phyloP scores from a whole-genome alignment of 2,329 filamentous ascomycete genomes.

The Aureobasidium uvarum region DNA sequence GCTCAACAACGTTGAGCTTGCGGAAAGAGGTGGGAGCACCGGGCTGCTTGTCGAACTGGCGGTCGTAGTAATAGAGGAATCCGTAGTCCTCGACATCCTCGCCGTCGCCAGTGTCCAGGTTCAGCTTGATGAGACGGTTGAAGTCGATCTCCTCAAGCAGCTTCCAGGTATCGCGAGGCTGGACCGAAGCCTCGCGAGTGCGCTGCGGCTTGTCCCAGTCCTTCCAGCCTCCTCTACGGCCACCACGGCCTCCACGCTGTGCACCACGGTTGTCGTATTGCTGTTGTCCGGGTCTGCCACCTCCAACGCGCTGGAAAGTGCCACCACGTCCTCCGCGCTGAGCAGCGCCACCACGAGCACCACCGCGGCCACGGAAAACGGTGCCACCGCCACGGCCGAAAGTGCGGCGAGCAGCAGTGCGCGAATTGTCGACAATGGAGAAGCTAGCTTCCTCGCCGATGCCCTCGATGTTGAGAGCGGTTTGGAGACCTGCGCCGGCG shows the following conservation, averaged over 20 bases:
- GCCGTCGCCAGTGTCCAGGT: conserved; percentile 89
- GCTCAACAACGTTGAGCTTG: conserved; percentile 84
- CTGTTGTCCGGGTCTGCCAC: conserved; percentile 64
- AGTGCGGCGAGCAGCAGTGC: conserved; percentile 77
- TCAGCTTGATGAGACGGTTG: conserved; percentile 90
- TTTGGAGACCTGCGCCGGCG: conserved; percentile 70
- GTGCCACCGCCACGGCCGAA: conserved; percentile 85
- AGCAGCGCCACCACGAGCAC: conserved; percentile 65
- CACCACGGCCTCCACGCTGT: conserved; percentile 67
- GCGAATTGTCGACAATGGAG: conserved; percentile 94
- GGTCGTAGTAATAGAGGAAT: conserved; percentile 98
- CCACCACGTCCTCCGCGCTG: conserved; percentile 67
- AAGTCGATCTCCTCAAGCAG: conserved; percentile 99
- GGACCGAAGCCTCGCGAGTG: conserved; percentile 93
- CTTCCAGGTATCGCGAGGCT: conserved; percentile 93
- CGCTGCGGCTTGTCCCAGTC: conserved; percentile 98
- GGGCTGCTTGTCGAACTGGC: conserved; percentile 87
- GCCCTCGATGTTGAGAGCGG: conserved; percentile 81
- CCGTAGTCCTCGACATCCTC: conserved; percentile 95
- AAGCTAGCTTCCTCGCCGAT: conserved; percentile 97
- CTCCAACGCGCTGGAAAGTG: conserved; percentile 70
- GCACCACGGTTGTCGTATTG: conserved; percentile 70
- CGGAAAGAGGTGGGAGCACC: conserved; percentile 80
- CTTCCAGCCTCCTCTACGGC: conserved; percentile 94
- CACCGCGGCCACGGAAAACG: conserved; percentile 73